Evolutionary conservation across 768 basidiomycete species (phyloP).

Genomic region (Amanita rimosa): DNA sequence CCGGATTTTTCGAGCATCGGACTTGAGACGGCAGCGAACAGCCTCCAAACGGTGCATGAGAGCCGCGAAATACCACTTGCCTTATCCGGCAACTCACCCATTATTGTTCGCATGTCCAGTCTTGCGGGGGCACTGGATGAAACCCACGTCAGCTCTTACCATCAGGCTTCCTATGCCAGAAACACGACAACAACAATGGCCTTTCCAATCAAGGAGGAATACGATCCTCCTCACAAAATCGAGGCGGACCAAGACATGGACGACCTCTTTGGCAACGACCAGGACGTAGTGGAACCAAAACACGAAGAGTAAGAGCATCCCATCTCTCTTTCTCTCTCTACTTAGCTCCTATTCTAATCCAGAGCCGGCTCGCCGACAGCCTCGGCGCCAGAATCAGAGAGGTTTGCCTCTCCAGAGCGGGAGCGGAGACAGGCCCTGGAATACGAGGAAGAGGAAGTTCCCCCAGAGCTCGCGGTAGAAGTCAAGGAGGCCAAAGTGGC

Average conservation of each 20-base stretch:
- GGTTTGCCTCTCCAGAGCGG: slow-evolving; percentile 47
- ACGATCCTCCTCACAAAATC: slow-evolving; percentile 13
- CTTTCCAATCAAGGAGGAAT: slow-evolving; percentile 17
- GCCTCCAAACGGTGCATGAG: background rate
- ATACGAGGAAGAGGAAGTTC: slow-evolving; percentile 71
- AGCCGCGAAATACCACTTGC: background rate
- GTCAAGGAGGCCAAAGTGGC: slow-evolving; percentile 61
- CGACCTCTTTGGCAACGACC: slow-evolving; percentile 74
- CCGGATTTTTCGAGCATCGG: background rate
- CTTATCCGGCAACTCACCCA: background rate
- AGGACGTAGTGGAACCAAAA: slow-evolving; percentile 36
- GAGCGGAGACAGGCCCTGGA: slow-evolving; percentile 63
- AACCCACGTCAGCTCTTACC: slow-evolving; percentile 6
- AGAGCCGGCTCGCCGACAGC: slow-evolving; percentile 31
- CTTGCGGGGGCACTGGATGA: slow-evolving; percentile 46
- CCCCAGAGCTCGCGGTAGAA: slow-evolving; percentile 40
- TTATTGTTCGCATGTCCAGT: slow-evolving; percentile 35
- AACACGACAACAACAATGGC: slow-evolving; percentile 40
- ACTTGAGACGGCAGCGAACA: slow-evolving; percentile 1
- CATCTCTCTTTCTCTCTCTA: slow-evolving; percentile 3
- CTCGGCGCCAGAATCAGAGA: slow-evolving; percentile 53
- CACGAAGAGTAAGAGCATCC: slow-evolving; percentile 31
- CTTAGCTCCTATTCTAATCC: slow-evolving; percentile 10
- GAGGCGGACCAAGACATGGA: slow-evolving; percentile 51
- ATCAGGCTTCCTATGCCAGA: slow-evolving; percentile 11